Conservation (phyloP, 257 asterid species). For the Oldenlandia corymbosa region DNA sequence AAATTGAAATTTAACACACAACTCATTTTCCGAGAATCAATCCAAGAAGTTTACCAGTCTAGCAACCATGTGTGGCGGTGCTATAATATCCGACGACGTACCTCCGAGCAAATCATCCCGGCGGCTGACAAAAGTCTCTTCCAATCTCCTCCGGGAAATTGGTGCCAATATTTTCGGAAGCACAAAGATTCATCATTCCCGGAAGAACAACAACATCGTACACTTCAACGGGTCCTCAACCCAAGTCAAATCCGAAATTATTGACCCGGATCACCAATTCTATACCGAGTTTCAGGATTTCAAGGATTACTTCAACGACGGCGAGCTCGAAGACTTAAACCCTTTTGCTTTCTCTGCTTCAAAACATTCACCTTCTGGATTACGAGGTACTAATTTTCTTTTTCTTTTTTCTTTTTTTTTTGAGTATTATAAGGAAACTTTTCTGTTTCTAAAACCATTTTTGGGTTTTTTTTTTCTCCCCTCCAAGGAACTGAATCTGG, state of each 20-base stretch:
- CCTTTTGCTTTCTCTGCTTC: too few species aligned
- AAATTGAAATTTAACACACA: too few species aligned
- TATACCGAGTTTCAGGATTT: conserved; percentile 87
- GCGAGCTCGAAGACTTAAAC: conserved; percentile 35
- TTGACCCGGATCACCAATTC: conserved; percentile 57
- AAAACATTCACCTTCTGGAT: conserved; percentile 26
- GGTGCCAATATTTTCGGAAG: conserved; percentile 26
- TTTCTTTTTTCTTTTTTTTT: too few species aligned
- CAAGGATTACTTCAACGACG: conserved; percentile 39
- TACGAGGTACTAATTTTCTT: too few species aligned
- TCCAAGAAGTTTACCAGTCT: neutral
- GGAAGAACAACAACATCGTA: neutral
- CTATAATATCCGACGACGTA: conserved; percentile 56
- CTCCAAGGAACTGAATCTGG: too few species aligned
- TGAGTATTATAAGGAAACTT: too few species aligned
- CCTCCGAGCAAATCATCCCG: conserved; percentile 48
- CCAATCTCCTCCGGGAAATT: conserved; percentile 66
- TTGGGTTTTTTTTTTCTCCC: too few species aligned
- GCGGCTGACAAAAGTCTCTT: conserved; percentile 56
- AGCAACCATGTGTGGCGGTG: conserved; percentile 82
- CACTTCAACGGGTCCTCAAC: conserved; percentile 32
- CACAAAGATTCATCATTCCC: conserved; percentile 9
- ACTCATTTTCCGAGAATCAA: too few species aligned
- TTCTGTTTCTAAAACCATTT: too few species aligned
- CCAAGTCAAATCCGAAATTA: conserved; percentile 45